A percentile compares a stretch with the other conserved stretches of the same genome.
These are phyloP conservation scores for Gonium pectorale DNA, from an alignment of 139 green algal species.

Conservation along the genomic window DNA sequence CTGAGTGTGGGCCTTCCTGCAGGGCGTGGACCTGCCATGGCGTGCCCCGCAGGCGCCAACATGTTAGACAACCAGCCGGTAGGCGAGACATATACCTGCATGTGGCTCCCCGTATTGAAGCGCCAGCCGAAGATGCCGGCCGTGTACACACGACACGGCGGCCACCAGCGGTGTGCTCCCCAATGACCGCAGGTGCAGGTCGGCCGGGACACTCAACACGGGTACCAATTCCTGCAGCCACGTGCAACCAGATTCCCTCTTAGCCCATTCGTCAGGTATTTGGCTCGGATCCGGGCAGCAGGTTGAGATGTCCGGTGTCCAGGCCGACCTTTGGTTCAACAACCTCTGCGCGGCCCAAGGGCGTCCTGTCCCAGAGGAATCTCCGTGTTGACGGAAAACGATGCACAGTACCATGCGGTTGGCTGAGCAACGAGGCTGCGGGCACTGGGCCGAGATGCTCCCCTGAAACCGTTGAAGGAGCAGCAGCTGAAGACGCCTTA, in stretches of 20 bases:
- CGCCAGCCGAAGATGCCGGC: background rate
- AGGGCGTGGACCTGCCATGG: too few relatives aligned
- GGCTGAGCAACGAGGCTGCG: background rate
- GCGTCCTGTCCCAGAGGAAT: conserved; percentile 52
- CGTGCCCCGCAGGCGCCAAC: too few relatives aligned
- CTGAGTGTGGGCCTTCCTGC: too few relatives aligned
- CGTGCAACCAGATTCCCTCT: too few relatives aligned
- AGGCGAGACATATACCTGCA: too few relatives aligned
- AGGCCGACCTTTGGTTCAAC: conserved; percentile 34
- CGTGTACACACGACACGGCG: background rate
- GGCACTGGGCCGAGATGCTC: background rate
- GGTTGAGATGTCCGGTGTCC: too few relatives aligned
- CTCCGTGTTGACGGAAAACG: conserved; percentile 50
- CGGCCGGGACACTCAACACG: background rate
- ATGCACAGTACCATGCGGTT: background rate
- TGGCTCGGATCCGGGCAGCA: too few relatives aligned
- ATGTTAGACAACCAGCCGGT: too few relatives aligned
- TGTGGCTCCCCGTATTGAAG: background rate
- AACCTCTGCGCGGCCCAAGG: background rate
- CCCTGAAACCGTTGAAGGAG: background rate
- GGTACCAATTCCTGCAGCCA: background rate
- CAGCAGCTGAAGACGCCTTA: background rate
- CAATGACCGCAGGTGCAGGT: conserved; percentile 1
- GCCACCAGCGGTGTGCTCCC: background rate
- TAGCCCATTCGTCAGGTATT: too few relatives aligned